phyloP scores from a whole-genome alignment of 2,329 filamentous ascomycete genomes.

The Ascochyta lentis region DNA sequence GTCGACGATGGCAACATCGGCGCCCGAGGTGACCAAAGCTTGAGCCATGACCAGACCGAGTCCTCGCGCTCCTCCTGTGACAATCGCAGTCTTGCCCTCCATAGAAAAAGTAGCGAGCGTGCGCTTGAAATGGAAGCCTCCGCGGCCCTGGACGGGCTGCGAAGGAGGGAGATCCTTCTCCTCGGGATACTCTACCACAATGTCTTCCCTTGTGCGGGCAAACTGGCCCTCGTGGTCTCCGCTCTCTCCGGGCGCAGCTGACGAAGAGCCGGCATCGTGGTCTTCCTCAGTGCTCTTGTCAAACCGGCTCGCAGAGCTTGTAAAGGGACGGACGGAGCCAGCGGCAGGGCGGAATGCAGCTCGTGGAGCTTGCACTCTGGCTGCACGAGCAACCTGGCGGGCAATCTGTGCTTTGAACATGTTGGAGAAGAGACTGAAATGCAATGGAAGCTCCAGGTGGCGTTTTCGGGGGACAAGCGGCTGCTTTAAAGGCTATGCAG shows the following conservation, averaged over 20 bases:
- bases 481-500: constrained; percentile 16
- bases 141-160: constrained; percentile 74
- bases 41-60: constrained; percentile 92
- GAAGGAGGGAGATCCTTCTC: constrained; percentile 76
- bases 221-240: constrained; percentile 68
- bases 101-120: constrained; percentile 87
- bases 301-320: constrained; percentile 35
- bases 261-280: constrained; percentile 44
- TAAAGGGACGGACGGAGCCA: constrained; percentile 36
- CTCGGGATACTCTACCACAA: constrained; percentile 79
- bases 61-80: constrained; percentile 90
- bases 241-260: constrained; percentile 49
- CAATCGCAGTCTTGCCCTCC: constrained; percentile 80
- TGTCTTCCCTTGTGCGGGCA: constrained; percentile 79
- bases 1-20: constrained; percentile 90
- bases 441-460: not conserved
- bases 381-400: constrained; percentile 39
- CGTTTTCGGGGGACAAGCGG: not conserved
- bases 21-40: constrained; percentile 85
- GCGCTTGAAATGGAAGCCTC: constrained; percentile 81
- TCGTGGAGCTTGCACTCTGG: constrained; percentile 38
- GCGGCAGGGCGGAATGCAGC: constrained; percentile 28
- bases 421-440: not conserved
- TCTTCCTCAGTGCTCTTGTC: constrained; percentile 38
- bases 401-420: constrained; percentile 47